phyloP scores from a whole-genome alignment of 305 asterid genomes.

The Solanum hybrid region DNA sequence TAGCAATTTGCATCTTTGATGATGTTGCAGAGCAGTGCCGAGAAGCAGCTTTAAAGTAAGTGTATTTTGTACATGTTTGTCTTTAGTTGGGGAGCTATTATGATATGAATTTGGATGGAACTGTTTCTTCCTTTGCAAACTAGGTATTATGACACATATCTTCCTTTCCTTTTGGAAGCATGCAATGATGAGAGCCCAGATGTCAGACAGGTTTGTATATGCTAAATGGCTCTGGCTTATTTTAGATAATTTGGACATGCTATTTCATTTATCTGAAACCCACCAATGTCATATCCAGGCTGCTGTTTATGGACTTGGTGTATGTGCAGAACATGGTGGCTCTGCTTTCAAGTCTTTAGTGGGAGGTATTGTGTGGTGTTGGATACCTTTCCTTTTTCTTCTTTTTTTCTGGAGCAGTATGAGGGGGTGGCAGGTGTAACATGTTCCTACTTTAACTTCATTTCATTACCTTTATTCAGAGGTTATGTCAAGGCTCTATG shows the following conservation, averaged over 20 bases:
- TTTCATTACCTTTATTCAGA: not conserved
- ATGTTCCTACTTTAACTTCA: not conserved
- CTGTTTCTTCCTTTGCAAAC: not conserved
- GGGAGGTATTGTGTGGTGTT: conserved; percentile 10
- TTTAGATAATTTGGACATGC: not conserved
- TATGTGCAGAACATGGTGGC: conserved; percentile 20
- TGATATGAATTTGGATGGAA: not conserved
- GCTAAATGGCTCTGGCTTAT: not conserved
- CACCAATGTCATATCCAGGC: conserved; percentile 6
- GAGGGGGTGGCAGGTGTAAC: not conserved
- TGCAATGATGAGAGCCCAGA: conserved; percentile 25
- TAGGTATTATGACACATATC: conserved; percentile 22
- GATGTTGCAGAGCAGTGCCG: conserved; percentile 25
- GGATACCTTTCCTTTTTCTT: not conserved
- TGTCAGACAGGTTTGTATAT: conserved; percentile 14
- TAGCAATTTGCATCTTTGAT: conserved; percentile 24
- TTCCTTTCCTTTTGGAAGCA: conserved; percentile 26
- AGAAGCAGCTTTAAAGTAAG: conserved; percentile 20
- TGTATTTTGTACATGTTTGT: not conserved
- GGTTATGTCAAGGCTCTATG: conserved; percentile 15
- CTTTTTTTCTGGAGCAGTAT: not conserved
- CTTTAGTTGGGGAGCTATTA: not conserved
- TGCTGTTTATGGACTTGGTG: conserved; percentile 25
- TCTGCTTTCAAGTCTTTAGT: conserved; percentile 16
- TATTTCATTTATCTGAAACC: not conserved